These are phyloP conservation scores for Penicillium decumbens DNA, from an alignment of 2,329 filamentous ascomycete genomes.

Conservation along the genomic window DNA sequence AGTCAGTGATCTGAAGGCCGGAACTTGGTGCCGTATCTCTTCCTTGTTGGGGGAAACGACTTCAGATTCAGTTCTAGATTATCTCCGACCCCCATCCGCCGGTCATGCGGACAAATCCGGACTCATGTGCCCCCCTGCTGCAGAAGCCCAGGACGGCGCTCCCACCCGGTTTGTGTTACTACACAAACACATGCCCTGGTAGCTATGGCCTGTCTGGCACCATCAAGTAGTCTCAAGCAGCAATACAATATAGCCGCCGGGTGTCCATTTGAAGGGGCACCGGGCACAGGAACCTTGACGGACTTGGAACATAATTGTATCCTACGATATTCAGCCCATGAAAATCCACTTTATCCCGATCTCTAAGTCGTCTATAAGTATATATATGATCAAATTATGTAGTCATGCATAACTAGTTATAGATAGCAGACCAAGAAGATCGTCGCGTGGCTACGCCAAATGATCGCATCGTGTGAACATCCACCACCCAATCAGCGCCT, in stretches of 20 bases:
- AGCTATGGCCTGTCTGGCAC: not conserved
- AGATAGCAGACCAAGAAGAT: not conserved
- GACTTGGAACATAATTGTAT: too few relatives aligned
- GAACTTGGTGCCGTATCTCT: not conserved
- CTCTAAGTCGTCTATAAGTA: too few relatives aligned
- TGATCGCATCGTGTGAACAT: slow-evolving; percentile 14
- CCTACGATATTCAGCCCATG: too few relatives aligned
- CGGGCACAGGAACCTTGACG: not conserved
- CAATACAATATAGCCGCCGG: not conserved
- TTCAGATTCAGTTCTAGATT: not conserved
- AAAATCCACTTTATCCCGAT: too few relatives aligned
- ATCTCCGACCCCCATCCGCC: not conserved
- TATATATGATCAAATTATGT: too few relatives aligned
- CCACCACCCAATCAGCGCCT: slow-evolving; percentile 15
- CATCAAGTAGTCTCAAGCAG: not conserved
- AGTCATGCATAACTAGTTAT: not conserved
- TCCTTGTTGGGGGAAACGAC: not conserved
- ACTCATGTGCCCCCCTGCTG: not conserved
- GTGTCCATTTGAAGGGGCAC: not conserved
- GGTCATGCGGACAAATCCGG: slow-evolving; percentile 1
- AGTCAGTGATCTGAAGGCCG: slow-evolving; percentile 29
- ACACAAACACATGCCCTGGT: not conserved
- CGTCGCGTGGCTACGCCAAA: slow-evolving; percentile 15
- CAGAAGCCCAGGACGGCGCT: slow-evolving; percentile 2
- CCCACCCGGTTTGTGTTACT: not conserved